Conservation (phyloP, 75 land plant genomes). For the Sequoiadendron giganteum region DNA sequence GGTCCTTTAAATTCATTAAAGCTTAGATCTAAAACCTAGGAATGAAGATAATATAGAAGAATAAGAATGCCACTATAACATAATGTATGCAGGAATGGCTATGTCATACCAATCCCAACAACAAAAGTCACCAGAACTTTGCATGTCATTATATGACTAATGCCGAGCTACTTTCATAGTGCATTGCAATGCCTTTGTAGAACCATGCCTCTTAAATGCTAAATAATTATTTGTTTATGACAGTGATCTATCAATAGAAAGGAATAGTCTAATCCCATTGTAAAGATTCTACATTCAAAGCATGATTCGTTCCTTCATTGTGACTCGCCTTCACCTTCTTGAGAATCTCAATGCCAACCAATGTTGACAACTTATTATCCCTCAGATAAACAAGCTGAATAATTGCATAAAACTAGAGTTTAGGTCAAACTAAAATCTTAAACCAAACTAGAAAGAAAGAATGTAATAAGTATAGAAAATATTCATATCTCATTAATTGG, state of each 20-base stretch:
- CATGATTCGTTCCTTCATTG: neutral
- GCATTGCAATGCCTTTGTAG: neutral
- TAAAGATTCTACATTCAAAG: neutral
- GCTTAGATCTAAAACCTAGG: constrained; percentile 92
- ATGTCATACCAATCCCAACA: neutral
- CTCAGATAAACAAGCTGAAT: constrained; percentile 95
- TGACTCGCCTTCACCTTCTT: constrained; percentile 77
- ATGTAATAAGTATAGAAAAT: neutral
- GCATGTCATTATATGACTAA: neutral
- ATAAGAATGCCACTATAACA: neutral
- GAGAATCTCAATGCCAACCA: constrained; percentile 88
- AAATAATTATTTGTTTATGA: neutral
- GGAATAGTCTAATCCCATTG: neutral
- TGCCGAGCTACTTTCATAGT: neutral
- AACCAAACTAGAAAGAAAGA: neutral
- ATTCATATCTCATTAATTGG: neutral
- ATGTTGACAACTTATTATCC: constrained; percentile 83
- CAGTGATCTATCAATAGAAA: neutral
- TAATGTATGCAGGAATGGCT: neutral
- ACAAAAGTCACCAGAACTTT: neutral
- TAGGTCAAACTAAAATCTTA: neutral
- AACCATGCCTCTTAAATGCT: neutral
- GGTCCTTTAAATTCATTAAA: constrained; percentile 94
- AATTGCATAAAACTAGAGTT: constrained; percentile 4
- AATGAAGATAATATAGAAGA: neutral